phyloP scores from a whole-genome alignment of 2,329 filamentous ascomycete species.

The Alternaria sp. region DNA sequence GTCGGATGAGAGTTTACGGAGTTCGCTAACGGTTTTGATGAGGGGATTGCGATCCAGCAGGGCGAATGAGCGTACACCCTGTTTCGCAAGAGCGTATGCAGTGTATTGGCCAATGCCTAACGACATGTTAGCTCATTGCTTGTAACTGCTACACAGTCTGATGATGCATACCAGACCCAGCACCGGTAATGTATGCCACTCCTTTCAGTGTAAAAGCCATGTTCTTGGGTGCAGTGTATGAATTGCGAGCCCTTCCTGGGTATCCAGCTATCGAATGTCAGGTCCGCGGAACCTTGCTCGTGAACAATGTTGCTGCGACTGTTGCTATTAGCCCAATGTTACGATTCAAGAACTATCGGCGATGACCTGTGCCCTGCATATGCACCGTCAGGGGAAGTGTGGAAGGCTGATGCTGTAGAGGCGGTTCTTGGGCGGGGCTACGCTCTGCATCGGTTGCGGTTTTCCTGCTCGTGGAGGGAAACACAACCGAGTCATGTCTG shows the following conservation, averaged over 20 bases:
- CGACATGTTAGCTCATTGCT: slow-evolving; percentile 2
- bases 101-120: slow-evolving; percentile 58
- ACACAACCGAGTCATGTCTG: background rate
- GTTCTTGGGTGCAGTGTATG: background rate
- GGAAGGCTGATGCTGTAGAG: background rate
- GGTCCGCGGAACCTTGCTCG: background rate
- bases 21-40: slow-evolving; percentile 36
- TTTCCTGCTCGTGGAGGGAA: background rate
- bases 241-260: background rate
- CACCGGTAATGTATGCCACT: slow-evolving; percentile 58
- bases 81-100: slow-evolving; percentile 55
- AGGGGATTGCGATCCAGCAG: slow-evolving; percentile 55
- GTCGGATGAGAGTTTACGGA: slow-evolving; percentile 49
- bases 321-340: background rate
- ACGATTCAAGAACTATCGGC: background rate
- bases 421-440: background rate
- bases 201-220: slow-evolving; percentile 54
- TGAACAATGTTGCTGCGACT: background rate
- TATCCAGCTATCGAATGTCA: background rate
- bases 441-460: slow-evolving; percentile 1
- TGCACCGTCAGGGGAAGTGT: background rate
- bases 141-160: background rate
- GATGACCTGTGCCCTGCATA: background rate
- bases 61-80: slow-evolving; percentile 57
- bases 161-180: slow-evolving; percentile 51